Evolutionary conservation across 2,329 filamentous ascomycete species (phyloP), one percentile per base, ranked within the genome.

Genomic region (Penicillium crustosum): DNA sequence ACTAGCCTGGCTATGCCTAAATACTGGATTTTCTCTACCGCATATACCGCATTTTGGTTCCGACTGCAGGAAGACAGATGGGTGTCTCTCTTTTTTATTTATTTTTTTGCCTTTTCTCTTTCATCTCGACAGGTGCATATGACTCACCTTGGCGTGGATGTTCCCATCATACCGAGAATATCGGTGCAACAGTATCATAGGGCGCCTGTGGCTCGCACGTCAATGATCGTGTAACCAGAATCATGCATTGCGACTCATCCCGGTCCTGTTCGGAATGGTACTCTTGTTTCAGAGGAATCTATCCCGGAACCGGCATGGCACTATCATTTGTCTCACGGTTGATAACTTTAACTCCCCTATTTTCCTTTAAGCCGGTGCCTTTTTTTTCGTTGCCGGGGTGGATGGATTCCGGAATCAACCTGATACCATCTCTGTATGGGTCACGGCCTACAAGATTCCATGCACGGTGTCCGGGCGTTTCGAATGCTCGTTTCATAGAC

Each of bases 151-250:
- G 39, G 21, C 19, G 39, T 19, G n/a, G 13, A 39, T 39, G 10
- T 19, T 55, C 43, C 33, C 42, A 45, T 45, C 31, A 43, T 59
- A 44, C n/a, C 47, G 49, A 53, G 42, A 38, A 27, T 21, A 33
- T 48, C 45, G 42, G 62, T 65, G 59, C 53, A 36, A 66, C 59
- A 53, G 44, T 58, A 44, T 41, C 41, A 47, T 42, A 48, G 55
- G 42, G 42, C 6, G 8, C 17, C 13, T 19, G 51, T 58, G 44
- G 54, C 45, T 65, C 61, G 57, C 47, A 49, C 50, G 3, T 48
- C 42, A 42, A 50, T 59, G 51, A 58, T 43, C 23, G 55, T 61
- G 57, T 59, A 60, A 63, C 62, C 49, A 35, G 5, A 54, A 38
- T 49, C 43, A 41, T 44, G 38, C 21, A 52, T 45, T 53, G 35